Conservation (phyloP, 192 early-diverging fungal species). For the Phlyctochytrium arcticum region DNA sequence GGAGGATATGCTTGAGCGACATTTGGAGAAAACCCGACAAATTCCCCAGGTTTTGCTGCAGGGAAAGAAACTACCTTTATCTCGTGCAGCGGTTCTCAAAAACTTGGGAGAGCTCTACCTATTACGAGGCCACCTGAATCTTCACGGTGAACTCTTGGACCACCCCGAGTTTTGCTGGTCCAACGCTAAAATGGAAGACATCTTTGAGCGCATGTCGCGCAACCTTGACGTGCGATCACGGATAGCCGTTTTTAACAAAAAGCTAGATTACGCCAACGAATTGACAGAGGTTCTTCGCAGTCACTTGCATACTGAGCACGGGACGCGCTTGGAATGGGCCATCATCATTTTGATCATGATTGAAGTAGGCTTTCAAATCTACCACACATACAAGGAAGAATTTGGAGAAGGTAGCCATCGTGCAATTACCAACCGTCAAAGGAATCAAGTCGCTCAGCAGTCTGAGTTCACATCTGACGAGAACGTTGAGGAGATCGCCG, state of each 20-base stretch:
- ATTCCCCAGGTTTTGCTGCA: constrained; percentile 44
- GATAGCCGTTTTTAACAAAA: constrained; percentile 58
- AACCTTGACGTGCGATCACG: constrained; percentile 55
- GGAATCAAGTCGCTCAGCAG: no score
- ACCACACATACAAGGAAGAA: constrained; percentile 22
- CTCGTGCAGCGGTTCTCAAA: constrained; percentile 41
- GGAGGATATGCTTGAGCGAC: constrained; percentile 49
- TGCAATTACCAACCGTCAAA: no score
- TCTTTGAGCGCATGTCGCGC: constrained; percentile 41
- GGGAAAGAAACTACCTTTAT: constrained; percentile 45
- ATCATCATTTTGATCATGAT: constrained; percentile 45
- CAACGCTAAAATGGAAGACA: constrained; percentile 44
- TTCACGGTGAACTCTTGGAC: constrained; percentile 57
- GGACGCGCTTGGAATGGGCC: constrained; percentile 38
- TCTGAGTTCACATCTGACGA: no score
- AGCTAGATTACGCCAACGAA: constrained; percentile 68
- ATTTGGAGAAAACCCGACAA: constrained; percentile 42
- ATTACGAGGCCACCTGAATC: constrained; percentile 51
- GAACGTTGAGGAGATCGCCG: no score
- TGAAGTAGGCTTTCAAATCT: constrained; percentile 34
- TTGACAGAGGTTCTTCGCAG: constrained; percentile 49
- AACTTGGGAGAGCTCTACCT: constrained; percentile 48
- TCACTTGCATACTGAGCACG: constrained; percentile 53
- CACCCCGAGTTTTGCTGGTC: constrained; percentile 61
- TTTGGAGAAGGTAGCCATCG: no score